These are phyloP conservation scores for Cutaneotrichosporon curvatum DNA, from an alignment of 1,284 basidiomycete genomes.

Conservation along the genomic window DNA sequence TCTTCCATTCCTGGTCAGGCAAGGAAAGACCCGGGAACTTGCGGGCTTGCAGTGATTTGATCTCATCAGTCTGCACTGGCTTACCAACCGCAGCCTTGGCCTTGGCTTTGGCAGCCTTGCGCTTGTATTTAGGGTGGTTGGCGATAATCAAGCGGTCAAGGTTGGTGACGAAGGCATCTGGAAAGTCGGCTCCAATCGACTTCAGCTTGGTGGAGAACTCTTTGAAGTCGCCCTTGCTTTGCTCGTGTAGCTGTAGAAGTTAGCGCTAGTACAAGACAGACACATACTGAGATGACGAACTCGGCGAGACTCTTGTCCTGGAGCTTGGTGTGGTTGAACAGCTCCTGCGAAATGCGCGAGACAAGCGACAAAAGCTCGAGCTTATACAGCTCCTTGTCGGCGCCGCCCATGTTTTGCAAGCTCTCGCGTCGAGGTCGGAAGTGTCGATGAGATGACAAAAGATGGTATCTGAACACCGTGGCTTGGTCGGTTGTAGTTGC, in stretches of 20 bases:
- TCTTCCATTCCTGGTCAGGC: constrained; percentile 60
- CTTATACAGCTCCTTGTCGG: constrained; percentile 77
- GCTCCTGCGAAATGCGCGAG: constrained; percentile 80
- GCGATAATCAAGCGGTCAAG: constrained; percentile 89
- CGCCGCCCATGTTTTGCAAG: constrained; percentile 33
- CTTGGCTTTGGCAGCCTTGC: constrained; percentile 52
- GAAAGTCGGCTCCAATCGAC: constrained; percentile 76
- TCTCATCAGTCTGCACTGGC: constrained; percentile 40
- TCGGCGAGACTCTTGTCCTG: constrained; percentile 91
- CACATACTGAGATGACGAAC: constrained; percentile 68
- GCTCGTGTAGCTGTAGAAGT: constrained; percentile 60
- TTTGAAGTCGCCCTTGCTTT: constrained; percentile 54
- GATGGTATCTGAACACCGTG: too few relatives aligned
- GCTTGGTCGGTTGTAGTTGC: too few relatives aligned
- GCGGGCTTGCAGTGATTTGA: constrained; percentile 68
- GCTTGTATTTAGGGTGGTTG: constrained; percentile 95
- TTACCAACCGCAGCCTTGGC: constrained; percentile 26
- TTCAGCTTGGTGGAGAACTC: constrained; percentile 74
- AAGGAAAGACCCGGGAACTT: constrained; percentile 88
- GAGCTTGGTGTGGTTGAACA: constrained; percentile 68
- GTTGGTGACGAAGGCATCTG: constrained; percentile 81
- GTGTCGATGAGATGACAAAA: too few relatives aligned
- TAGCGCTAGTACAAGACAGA: background rate
- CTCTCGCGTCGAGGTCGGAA: background rate
- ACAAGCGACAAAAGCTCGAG: constrained; percentile 85